phyloP scores from a whole-genome alignment of 192 early-diverging fungal species.

The Coemansia sp. region DNA sequence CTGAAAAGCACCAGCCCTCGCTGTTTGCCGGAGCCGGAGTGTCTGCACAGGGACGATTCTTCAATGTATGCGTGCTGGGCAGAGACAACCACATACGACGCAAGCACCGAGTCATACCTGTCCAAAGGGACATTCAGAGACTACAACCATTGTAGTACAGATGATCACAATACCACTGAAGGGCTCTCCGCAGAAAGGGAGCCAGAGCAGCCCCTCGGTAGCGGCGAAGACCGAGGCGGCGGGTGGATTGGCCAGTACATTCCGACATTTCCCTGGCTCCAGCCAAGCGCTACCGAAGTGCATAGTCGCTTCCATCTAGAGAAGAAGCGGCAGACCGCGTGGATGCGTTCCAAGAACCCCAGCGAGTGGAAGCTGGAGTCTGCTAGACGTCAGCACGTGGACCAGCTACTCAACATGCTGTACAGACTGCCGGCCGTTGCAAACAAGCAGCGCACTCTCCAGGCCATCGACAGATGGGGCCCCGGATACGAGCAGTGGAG shows the following conservation, averaged over 20 bases:
- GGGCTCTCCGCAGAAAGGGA: not conserved
- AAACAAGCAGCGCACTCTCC: constrained; percentile 21
- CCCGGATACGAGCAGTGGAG: constrained; percentile 37
- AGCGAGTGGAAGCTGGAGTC: constrained; percentile 18
- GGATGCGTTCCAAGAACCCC: not conserved
- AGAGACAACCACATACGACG: constrained; percentile 22
- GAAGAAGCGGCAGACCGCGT: constrained; percentile 1
- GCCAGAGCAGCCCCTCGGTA: not conserved
- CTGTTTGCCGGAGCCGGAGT: constrained; percentile 16
- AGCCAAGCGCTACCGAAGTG: constrained; percentile 51
- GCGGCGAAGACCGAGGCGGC: not conserved
- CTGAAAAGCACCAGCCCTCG: not conserved
- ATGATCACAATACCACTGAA: not conserved
- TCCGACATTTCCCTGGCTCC: constrained; percentile 48
- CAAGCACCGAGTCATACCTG: constrained; percentile 23
- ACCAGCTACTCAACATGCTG: constrained; percentile 28
- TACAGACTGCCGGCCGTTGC: constrained; percentile 20
- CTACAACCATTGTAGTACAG: not conserved
- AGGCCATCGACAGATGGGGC: constrained; percentile 34
- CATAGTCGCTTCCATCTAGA: constrained; percentile 24
- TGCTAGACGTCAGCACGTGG: constrained; percentile 22
- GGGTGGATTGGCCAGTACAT: constrained; percentile 38
- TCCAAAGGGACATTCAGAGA: constrained; percentile 16
- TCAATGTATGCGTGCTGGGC: constrained; percentile 50
- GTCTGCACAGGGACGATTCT: constrained; percentile 7